These are phyloP conservation scores for Wickerhamiella slavikovae DNA, from an alignment of 805 yeast genomes.

Conservation along the genomic window DNA sequence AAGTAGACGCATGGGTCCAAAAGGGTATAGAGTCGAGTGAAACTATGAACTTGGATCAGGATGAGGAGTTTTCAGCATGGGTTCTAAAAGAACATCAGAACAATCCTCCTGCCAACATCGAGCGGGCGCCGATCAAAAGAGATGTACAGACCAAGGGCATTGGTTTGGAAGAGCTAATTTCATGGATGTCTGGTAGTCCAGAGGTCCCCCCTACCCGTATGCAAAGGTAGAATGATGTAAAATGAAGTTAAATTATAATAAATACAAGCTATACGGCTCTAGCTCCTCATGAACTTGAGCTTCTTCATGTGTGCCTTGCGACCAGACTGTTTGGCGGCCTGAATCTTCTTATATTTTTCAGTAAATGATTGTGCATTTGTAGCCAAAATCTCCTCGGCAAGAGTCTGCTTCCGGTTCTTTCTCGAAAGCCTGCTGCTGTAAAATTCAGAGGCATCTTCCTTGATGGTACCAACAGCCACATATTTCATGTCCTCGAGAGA, in stretches of 20 bases:
- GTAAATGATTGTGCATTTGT: slow-evolving; percentile 49
- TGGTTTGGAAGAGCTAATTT: not conserved
- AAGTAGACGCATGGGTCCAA: slow-evolving; percentile 70
- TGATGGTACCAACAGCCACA: slow-evolving; percentile 75
- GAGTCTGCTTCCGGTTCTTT: slow-evolving; percentile 53
- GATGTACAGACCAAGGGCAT: not conserved
- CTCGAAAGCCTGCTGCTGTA: slow-evolving; percentile 44
- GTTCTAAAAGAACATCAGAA: slow-evolving; percentile 36
- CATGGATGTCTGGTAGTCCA: not conserved
- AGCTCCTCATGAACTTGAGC: slow-evolving; percentile 32
- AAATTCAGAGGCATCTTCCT: slow-evolving; percentile 66
- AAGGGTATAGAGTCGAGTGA: slow-evolving; percentile 17
- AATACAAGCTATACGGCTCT: not conserved
- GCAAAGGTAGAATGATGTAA: not conserved
- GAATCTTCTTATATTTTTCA: slow-evolving; percentile 67
- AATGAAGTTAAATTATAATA: too few species aligned
- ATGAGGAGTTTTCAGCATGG: slow-evolving; percentile 49
- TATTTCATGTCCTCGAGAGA: slow-evolving; percentile 42
- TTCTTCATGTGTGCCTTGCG: slow-evolving; percentile 47
- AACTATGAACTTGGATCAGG: slow-evolving; percentile 16
- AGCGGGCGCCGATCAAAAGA: slow-evolving; percentile 8
- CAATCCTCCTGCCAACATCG: slow-evolving; percentile 19
- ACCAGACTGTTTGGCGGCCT: slow-evolving; percentile 39
- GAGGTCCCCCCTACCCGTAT: not conserved
- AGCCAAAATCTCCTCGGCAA: slow-evolving; percentile 65